These are phyloP conservation scores for Diophrys sp. DNA, from an alignment of 73 alveolate genomes.

Conservation along the genomic window DNA sequence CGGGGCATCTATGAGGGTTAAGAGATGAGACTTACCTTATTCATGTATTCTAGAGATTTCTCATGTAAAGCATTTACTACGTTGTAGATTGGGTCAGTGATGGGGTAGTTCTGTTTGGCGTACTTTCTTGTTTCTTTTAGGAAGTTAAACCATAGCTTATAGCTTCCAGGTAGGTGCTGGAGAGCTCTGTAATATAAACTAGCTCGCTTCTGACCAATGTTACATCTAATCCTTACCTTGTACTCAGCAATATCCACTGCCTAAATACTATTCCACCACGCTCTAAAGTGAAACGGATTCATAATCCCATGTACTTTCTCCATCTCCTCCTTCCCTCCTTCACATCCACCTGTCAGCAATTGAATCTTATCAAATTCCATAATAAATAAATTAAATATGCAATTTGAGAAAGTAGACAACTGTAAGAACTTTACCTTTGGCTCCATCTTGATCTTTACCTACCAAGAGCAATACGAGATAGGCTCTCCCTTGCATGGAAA, in stretches of 20 bases:
- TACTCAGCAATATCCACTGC: conserved; percentile 67
- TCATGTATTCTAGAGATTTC: conserved; percentile 88
- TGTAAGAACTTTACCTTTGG: conserved; percentile 16
- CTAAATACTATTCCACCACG: conserved; percentile 91
- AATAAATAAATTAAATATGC: neutral
- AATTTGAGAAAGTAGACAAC: conserved; percentile 8
- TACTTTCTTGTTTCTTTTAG: conserved; percentile 82
- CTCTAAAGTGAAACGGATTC: conserved; percentile 76
- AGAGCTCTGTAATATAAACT: conserved; percentile 90
- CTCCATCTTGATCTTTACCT: conserved; percentile 9
- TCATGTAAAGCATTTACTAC: conserved; percentile 82
- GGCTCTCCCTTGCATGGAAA: conserved; percentile 12
- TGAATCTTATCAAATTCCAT: no score
- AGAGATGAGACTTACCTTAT: no score
- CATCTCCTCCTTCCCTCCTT: conserved; percentile 45
- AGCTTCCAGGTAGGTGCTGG: conserved; percentile 87
- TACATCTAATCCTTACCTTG: no score
- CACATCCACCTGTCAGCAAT: no score
- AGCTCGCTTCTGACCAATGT: conserved; percentile 72
- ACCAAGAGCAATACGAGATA: conserved; percentile 10
- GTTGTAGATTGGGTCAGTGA: conserved; percentile 50
- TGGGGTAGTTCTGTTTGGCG: conserved; percentile 49
- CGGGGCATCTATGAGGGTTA: no score
- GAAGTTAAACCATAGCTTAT: conserved; percentile 93
- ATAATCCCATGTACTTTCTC: conserved; percentile 46